Base-by-base conservation (phyloP, 257 asterid species). In the Forsythia viridissima region DNA sequence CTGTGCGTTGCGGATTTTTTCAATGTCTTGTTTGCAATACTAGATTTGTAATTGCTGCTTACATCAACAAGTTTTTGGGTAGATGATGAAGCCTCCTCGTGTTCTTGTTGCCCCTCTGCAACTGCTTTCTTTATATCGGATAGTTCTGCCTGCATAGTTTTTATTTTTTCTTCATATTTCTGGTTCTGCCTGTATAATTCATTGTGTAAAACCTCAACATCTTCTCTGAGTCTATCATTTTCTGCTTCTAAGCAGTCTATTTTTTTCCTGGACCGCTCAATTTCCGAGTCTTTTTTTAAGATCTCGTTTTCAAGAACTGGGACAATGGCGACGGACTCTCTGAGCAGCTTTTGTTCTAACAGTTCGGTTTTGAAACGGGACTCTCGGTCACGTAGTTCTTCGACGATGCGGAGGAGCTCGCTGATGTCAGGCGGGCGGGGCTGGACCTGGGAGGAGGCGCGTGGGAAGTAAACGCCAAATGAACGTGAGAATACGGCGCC, bases 401-500 rank as follows among this genome's bases (percentile, higher is more conserved):
- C 96, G 9, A 94, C 97, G 51, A 91, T 84, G 16, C 90, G 96
- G 74, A 88, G 85, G 55, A 95, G 99, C 65, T 95, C 99, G 18
- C 92, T 48, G 39, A 82, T 94, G 84, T 92, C 97, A 21, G 96
- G 95, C 2, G 94, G 98, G 36, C 98, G 94, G 15, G 99, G 99
- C 88, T 91, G 99, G 63, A 94, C 99, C 34, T 94, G 98, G 0
- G 97, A 91, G 42, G 99, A 93, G 34, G 97, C 79, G 82, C 98
- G 96, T 30, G 97, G 99, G 80, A 93, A 94, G 74, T 94, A 89
- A 18, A 61, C 92, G 21, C 95, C 93, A 70, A 92, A 92, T 12
- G 97, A 86, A 51, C 98, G 97, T 0, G 97, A 84, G 84, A 92
- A 87, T 1, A 71, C 87, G 38, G 88, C 86, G 66, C 89, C 85